These are phyloP conservation scores for Leucocoprinus birnbaumii DNA, from an alignment of 768 basidiomycete species.

Conservation along the genomic window DNA sequence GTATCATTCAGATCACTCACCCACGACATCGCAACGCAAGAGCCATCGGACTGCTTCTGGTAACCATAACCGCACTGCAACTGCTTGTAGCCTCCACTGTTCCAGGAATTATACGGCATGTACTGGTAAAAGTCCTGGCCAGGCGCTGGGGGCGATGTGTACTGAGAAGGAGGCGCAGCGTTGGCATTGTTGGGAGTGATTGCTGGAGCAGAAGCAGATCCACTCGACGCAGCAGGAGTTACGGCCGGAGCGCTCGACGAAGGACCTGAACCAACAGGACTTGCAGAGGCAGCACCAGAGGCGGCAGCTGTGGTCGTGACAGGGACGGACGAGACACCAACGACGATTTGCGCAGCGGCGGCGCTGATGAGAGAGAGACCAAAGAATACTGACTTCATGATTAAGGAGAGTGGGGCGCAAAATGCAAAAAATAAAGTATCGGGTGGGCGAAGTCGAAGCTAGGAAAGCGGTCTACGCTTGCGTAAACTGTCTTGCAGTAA, in stretches of 20 bases:
- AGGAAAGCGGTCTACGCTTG: constrained; percentile 71
- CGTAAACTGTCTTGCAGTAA: constrained; percentile 63
- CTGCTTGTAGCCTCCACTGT: constrained; percentile 60
- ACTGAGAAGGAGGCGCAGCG: constrained; percentile 29
- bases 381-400: constrained; percentile 63
- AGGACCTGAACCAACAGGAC: constrained; percentile 13
- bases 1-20: constrained; percentile 30
- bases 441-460: constrained; percentile 33
- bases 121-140: constrained; percentile 37
- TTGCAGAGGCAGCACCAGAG: too few species aligned
- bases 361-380: constrained; percentile 56
- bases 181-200: constrained; percentile 21
- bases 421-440: constrained; percentile 33
- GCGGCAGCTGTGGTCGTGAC: constrained; percentile 20
- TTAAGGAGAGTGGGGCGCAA: constrained; percentile 45
- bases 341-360: constrained; percentile 54
- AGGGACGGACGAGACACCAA: constrained; percentile 41
- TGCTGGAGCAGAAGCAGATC: constrained; percentile 19
- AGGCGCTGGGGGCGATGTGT: constrained; percentile 30
- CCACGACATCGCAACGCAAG: constrained; percentile 56
- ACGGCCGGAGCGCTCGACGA: constrained; percentile 4
- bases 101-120: constrained; percentile 63
- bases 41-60: constrained; percentile 50
- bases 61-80: constrained; percentile 74
- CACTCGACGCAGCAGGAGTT: constrained; percentile 16